Base-by-base conservation (phyloP, 176 grass and related monocot genomes). In the Saccharum officinarum region DNA sequence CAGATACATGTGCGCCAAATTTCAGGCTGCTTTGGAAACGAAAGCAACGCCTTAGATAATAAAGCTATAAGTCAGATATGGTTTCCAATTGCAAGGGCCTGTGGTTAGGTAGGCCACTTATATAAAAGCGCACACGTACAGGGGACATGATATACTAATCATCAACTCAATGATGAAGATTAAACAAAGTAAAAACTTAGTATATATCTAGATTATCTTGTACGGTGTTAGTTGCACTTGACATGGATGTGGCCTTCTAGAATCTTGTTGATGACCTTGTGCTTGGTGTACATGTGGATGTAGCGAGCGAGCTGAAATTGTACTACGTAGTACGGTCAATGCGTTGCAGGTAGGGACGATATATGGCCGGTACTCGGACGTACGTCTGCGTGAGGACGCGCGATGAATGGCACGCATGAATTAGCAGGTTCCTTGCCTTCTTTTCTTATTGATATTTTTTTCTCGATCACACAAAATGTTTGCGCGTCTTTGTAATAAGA, bases 191-290 rank as follows among this genome's bases (percentile, higher is more conserved):
- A 71, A 83, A 64, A 64, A 8, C 23, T 8, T 8, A 59, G 2
- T n/a, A 11, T 33, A 22, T 46, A 23, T 61, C 55, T 22, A 84
- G 5, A 80, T 74, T 57, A 73, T 84, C 59, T 9, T 59, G 20
- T 30, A 4, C 26, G 69, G 69, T 47, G 50, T 85, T 20, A 9
- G 52, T 50, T 49, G 63, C 50, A 3, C 12, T 65, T 26, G 75
- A 20, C 13, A 66, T 39, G 39, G 52, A 60, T n/a, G 25, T 83
- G 49, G 84, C 80, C 80, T 83, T 91, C 85, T 80, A 91, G 81
- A 91, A 84, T 18, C 80, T 80, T 60, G 77, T 80, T 60, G 77
- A 16, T 44, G 44, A 75, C 38, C 69, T 63, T 72, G 4, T 23
- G 11, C n/a, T 9, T 45, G 5, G 4, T 3, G 8, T 12, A 8